phyloP scores from a whole-genome alignment of 306 rosid genomes.

The Coriaria nepalensis region DNA sequence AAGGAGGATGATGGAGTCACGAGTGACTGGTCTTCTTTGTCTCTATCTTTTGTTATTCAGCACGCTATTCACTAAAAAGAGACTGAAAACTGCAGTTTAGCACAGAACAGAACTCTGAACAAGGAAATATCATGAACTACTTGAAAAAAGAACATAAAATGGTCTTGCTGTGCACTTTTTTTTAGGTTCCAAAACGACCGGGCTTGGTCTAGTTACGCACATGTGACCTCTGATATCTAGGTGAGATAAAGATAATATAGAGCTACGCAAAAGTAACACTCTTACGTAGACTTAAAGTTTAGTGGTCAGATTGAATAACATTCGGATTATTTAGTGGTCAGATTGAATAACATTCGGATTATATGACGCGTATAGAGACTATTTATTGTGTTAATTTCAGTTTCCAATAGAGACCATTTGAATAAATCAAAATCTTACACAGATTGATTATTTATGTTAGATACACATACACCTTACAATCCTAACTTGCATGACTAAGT shows the following conservation, averaged over 20 bases:
- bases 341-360: too few relatives aligned
- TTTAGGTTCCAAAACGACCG: too few relatives aligned
- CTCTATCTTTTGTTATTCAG: conserved; percentile 13
- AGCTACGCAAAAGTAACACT: neutral
- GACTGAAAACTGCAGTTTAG: conserved; percentile 30
- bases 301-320: too few relatives aligned
- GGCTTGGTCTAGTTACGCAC: too few relatives aligned
- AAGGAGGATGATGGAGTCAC: neutral
- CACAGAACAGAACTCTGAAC: conserved; percentile 18
- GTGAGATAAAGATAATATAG: too few relatives aligned
- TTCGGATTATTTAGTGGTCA: too few relatives aligned
- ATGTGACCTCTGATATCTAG: too few relatives aligned
- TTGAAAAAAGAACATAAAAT: conserved; percentile 8
- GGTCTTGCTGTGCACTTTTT: neutral
- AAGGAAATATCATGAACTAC: conserved; percentile 30
- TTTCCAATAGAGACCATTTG: conserved; percentile 1
- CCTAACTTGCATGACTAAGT: conserved; percentile 24
- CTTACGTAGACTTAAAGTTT: too few relatives aligned
- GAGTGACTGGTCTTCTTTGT: neutral
- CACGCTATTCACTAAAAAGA: conserved; percentile 18
- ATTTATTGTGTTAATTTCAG: too few relatives aligned
- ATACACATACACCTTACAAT: conserved; percentile 26
- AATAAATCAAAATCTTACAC: neutral
- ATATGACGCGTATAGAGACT: too few relatives aligned
- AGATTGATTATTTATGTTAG: conserved; percentile 10